Percentiles rank a stretch among this genome's conserved stretches.
These are phyloP conservation scores for Puccinia triticina DNA, from an alignment of 1,284 basidiomycete species.

Conservation along the genomic window DNA sequence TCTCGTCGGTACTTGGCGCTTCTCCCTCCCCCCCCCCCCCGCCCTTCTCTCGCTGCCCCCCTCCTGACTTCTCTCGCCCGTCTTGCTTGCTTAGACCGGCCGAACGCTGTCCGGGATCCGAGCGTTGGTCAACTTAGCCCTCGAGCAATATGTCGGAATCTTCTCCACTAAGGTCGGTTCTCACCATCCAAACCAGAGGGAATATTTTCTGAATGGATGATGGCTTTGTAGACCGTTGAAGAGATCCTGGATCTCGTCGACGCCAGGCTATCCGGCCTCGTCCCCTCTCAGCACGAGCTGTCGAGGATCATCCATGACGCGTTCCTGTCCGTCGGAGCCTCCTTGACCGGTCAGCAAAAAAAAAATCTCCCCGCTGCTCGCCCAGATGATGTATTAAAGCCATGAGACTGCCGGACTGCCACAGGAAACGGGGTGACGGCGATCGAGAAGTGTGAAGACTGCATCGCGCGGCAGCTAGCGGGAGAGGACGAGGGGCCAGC, in stretches of 20 bases:
- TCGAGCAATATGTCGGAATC: slow-evolving; percentile 17
- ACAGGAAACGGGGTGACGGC: slow-evolving; percentile 25
- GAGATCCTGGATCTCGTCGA: not conserved
- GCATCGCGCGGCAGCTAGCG: not conserved
- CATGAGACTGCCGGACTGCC: too few species aligned
- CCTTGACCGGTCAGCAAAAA: not conserved
- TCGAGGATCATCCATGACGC: not conserved
- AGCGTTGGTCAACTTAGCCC: not conserved
- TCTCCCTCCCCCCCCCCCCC: not conserved
- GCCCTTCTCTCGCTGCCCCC: not conserved
- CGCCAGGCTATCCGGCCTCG: not conserved
- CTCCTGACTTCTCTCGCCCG: too few species aligned
- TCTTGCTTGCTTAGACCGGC: not conserved
- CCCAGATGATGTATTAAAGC: not conserved
- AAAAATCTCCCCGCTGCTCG: too few species aligned
- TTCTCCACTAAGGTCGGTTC: not conserved
- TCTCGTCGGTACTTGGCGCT: not conserved
- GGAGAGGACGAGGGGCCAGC: not conserved
- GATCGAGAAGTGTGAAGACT: not conserved
- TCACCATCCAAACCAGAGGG: too few species aligned
- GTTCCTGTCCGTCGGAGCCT: not conserved
- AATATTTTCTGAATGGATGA: too few species aligned
- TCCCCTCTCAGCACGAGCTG: not conserved
- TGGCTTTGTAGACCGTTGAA: not conserved
- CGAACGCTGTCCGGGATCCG: not conserved